Base-by-base conservation (phyloP, 1,284 basidiomycete species). In the Pseudozyma sp. region DNA sequence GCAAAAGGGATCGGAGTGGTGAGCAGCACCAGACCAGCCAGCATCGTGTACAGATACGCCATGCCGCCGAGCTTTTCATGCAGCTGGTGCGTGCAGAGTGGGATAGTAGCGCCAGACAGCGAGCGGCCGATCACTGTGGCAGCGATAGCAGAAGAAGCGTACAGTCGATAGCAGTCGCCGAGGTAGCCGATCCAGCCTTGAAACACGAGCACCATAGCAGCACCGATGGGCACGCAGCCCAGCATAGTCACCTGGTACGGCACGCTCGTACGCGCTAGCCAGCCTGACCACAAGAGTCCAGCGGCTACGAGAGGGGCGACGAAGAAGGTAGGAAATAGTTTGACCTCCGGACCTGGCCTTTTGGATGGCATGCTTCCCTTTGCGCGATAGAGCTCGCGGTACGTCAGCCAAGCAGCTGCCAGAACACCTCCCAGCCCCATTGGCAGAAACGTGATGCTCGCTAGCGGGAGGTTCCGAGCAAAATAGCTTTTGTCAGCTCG, bases 111-210 rank as follows among this genome's bases (percentile, higher is more conserved):
- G 7, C 70, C 70, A 3, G 65, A 68, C 35, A 68, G 31, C n/a
- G 70, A 64, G 6, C 70, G 46, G 1, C 59, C 70, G 24, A 73
- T 73, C 34, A 73, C 70, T 0, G 70, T 68, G 13, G 65, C 61
- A 9, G 70, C 70, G 16, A 73, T 68, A 3, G 71, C 71, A 31
- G 75, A 77, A 4, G 70, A 64, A 33, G 71, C 59, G 48, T 69
- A 69, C 9, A 59, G 54, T 1, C 66, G 62, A 35, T 74, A 74
- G 47, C 66, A 68, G 30, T 74, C 71, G n/a, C 71, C 71, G 7
- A 74, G 50, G 37, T 69, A 74, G 19, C 67, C 57, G 11, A 69
- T 62, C 71, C 71, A 74, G 46, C 71, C 71, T 34, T 74, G 71
- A 19, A 74, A 74, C 35, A 66, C 67, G 11, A 68, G 48, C 19